Conservation (phyloP, 1,139 yeast species). For the Geotrichum candidum region DNA sequence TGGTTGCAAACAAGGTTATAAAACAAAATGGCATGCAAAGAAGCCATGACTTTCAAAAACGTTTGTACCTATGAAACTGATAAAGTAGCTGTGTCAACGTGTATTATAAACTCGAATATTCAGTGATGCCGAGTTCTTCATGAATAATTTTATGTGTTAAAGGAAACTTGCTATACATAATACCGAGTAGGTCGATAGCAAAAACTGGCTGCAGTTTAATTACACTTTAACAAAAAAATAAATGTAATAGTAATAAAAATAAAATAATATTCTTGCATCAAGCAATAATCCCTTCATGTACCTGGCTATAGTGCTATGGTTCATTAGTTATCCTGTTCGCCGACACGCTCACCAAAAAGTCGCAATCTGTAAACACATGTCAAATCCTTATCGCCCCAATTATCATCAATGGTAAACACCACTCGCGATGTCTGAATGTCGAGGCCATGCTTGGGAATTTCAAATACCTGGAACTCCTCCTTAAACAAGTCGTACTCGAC, state of each 20-base stretch:
- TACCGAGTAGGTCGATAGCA: no score
- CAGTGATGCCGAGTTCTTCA: no score
- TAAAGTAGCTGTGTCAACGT: no score
- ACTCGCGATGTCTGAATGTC: slow-evolving; percentile 23
- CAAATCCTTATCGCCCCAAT: slow-evolving; percentile 33
- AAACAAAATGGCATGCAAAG: no score
- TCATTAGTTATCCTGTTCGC: background rate
- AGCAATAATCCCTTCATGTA: no score
- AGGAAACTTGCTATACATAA: no score
- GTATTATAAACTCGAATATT: no score
- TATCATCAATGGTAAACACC: slow-evolving; percentile 27
- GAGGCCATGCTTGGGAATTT: slow-evolving; percentile 24
- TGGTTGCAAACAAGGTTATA: no score
- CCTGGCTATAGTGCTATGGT: background rate
- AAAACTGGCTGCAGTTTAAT: background rate
- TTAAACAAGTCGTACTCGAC: slow-evolving; percentile 29
- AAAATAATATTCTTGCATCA: background rate
- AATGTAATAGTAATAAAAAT: background rate
- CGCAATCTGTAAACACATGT: slow-evolving; percentile 35
- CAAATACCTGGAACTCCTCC: slow-evolving; percentile 29
- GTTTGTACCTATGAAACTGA: no score
- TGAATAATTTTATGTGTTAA: no score
- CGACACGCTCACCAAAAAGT: slow-evolving; percentile 28
- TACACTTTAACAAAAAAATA: background rate
- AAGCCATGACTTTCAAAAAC: no score